Base-by-base conservation (phyloP, 2,329 filamentous ascomycete genomes). In the Huntiella decipiens region DNA sequence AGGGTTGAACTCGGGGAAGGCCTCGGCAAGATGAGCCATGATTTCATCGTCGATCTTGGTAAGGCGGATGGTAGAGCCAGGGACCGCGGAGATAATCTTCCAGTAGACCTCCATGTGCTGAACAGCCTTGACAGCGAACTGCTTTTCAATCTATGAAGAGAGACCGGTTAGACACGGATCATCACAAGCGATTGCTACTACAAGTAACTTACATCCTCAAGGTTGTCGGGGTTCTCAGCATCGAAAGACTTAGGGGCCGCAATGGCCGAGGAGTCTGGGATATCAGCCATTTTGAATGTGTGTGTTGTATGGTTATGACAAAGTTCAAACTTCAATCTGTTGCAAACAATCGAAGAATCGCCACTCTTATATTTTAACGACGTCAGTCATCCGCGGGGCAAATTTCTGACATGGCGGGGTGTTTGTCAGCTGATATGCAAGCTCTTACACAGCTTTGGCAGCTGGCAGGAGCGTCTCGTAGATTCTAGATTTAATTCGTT, bases 101-200 rank as follows among this genome's bases (percentile, higher is more conserved):
- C 88, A 98, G 71, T 98, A 96, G 42, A 88, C 95, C 58, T 84
- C 75, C 73, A 98, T 84, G 63, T 98, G 91, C 63, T 94, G 83
- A 34, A 96, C 91, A 44, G 81, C 87, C 70, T 96, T 96, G 56
- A 98, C 91, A 28, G 91, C 91, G 58, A 98, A 98, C 63, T 96
- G 91, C 72, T 95, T 94, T 73, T 98, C 91, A 61, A 98, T 95
- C 83, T 93, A 15, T 5, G 34, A 5, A 15, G 13, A 3, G 16
- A 28, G 28, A n/a, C 32, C 17, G 31, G 17, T 16, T 22, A 44
- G 19, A 12, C 36, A 22, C 19, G 32, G 10, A 16, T 5, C 5
- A 44, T 37, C 22, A n/a, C n/a, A 13, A 6, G 5, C 15, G n/a
- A 5, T 28, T 16, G 10, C 5, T 43, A 6, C 13, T 33, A 10